phyloP scores from a whole-genome alignment of 2,329 filamentous ascomycete species.

The Fusarium virguliforme region DNA sequence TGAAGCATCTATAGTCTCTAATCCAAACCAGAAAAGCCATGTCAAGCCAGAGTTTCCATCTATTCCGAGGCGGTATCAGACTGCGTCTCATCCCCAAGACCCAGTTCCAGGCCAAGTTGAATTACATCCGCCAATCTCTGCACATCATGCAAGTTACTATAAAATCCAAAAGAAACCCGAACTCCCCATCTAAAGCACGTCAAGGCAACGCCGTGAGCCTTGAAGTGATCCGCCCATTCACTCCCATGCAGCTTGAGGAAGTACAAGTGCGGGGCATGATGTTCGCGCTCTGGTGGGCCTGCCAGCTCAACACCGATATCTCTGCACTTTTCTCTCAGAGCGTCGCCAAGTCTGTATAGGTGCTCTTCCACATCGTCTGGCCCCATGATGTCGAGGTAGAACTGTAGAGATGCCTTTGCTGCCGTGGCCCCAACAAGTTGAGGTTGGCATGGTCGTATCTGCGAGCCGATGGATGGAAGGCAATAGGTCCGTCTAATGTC shows the following conservation, averaged over 20 bases:
- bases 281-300: constrained; percentile 38
- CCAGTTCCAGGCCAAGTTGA: not conserved
- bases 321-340: constrained; percentile 37
- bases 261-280: constrained; percentile 53
- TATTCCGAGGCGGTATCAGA: not conserved
- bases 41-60: not conserved
- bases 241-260: constrained; percentile 46
- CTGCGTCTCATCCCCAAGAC: not conserved
- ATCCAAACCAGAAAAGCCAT: not conserved
- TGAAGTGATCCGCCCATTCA: constrained; percentile 45
- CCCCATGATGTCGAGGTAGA: constrained; percentile 51
- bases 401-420: constrained; percentile 47
- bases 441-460: constrained; percentile 54
- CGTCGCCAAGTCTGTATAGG: constrained; percentile 47
- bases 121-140: constrained; percentile 11
- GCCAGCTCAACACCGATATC: constrained; percentile 45
- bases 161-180: constrained; percentile 45
- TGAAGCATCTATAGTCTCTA: not conserved
- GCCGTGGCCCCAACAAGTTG: constrained; percentile 47
- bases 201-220: constrained; percentile 27
- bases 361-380: constrained; percentile 48
- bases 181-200: constrained; percentile 50
- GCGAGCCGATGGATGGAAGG: constrained; percentile 46
- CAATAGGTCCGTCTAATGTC: constrained; percentile 34
- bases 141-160: constrained; percentile 24